phyloP scores from a whole-genome alignment of 129 eudicot species.

The Tagetes erecta region DNA sequence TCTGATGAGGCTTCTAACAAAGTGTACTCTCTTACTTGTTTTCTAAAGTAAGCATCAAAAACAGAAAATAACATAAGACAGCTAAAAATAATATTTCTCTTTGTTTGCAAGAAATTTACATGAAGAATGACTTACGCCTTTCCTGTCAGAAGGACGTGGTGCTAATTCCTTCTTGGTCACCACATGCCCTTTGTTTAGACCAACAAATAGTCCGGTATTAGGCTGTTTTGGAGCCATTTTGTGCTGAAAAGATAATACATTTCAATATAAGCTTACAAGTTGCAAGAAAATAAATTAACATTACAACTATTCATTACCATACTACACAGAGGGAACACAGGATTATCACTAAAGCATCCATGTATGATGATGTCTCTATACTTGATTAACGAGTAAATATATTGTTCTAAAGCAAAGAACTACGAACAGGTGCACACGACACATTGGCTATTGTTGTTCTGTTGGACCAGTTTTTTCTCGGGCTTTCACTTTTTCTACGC shows the following conservation, averaged over 20 bases:
- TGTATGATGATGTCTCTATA: background rate
- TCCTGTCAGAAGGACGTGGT: constrained; percentile 39
- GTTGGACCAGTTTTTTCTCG: background rate
- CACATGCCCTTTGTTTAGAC: constrained; percentile 33
- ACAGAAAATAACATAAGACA: background rate
- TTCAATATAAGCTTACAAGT: background rate
- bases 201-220: constrained; percentile 35
- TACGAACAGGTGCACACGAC: background rate
- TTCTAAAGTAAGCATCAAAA: constrained; percentile 34
- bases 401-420: background rate
- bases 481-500: background rate
- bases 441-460: background rate
- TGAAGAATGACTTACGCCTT: constrained; percentile 19
- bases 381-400: background rate
- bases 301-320: background rate
- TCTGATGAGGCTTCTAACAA: constrained; percentile 52
- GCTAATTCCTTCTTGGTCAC: constrained; percentile 35
- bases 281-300: too few relatives aligned
- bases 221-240: constrained; percentile 34
- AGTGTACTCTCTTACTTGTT: constrained; percentile 52
- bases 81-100: background rate
- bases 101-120: too few relatives aligned
- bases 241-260: background rate
- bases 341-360: background rate
- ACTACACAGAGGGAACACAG: background rate